A percentile compares a stretch with the other conserved stretches of the same genome.
phyloP scores from a whole-genome alignment of 108 stramenopile genomes.

The Parmales sp. region DNA sequence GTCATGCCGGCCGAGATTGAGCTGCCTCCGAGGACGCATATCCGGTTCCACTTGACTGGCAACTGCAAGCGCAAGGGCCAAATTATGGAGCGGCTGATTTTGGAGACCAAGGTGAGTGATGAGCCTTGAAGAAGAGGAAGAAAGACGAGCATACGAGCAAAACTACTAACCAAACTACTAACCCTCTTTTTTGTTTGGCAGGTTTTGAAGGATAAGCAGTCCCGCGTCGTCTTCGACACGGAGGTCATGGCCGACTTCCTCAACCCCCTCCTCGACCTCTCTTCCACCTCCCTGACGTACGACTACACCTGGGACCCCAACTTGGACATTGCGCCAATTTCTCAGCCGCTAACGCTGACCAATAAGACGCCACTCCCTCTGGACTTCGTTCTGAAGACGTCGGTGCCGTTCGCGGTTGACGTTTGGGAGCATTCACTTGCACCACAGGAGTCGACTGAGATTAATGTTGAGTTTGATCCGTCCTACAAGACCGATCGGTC shows the following conservation, averaged over 20 bases:
- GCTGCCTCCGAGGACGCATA: conserved; percentile 42
- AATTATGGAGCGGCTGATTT: conserved; percentile 25
- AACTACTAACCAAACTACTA: too few relatives aligned
- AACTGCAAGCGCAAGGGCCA: conserved; percentile 12
- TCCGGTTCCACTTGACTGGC: conserved; percentile 40
- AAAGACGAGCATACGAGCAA: too few relatives aligned
- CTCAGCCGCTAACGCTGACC: conserved; percentile 27
- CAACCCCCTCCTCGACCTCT: conserved; percentile 39
- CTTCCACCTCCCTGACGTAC: conserved; percentile 23
- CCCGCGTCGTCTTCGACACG: conserved; percentile 24
- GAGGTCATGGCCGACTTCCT: conserved; percentile 36
- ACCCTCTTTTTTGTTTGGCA: too few relatives aligned
- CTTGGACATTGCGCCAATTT: conserved; percentile 7
- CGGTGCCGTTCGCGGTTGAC: conserved; percentile 39
- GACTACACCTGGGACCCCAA: conserved; percentile 33
- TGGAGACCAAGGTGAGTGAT: conserved; percentile 33
- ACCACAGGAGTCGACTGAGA: conserved; percentile 19
- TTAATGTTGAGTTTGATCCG: conserved; percentile 43
- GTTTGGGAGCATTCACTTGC: conserved; percentile 30
- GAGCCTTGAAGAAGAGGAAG: too few relatives aligned
- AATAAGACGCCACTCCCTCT: conserved; percentile 34
- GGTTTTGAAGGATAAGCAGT: conserved; percentile 41
- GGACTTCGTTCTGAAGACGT: conserved; percentile 27
- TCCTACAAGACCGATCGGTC: conserved; percentile 34
- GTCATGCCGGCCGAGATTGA: conserved; percentile 30